Evolutionary conservation across 2,329 filamentous ascomycete species (phyloP), one percentile per base, ranked within the genome.

Genomic region (Davidsoniella virescens): DNA sequence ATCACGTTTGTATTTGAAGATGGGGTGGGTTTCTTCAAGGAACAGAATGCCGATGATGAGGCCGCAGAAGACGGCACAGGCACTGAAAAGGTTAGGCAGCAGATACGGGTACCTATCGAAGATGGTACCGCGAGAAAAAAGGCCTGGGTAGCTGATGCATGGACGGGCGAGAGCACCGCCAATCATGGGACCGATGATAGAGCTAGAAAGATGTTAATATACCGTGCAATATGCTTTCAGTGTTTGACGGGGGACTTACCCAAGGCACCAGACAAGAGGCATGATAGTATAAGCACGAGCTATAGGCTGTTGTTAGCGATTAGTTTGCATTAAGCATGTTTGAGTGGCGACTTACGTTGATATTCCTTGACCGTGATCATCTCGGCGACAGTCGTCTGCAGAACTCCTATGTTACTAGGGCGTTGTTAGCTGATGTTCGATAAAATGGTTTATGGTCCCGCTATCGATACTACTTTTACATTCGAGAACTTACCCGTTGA

Each of bases 211-310:
- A 16, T 33, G 23, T 47, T 43, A 47, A 43, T 33, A 33, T 12
- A 33, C 26, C 10, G 26, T 10, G 4, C 1, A 12, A 26, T n/a
- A 17, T 18, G 33, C 9, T 9, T 25, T 5, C 39, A 9, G 16
- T 3, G 3, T 14, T 8, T 40, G n/a, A 39, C 17, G 20, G 8
- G 17, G n/a, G 45, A 67, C 71, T 67, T 70, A 86, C 72, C 92
- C 92, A 60, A 98, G 74, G 62, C 88, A 95, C 92, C 92, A 98
- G 23, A 96, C 86, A 62, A 94, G 87, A 5, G 92, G 92, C 87
- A 98, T 95, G 57, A 96, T 88, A 10, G 90, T 87, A 67, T 94
- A 98, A 46, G 90, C 92, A 58, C 86, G 85, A 57, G 88, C 84
- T 87, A 54, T 52, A 49, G 49, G 46, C 17, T n/a, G 5, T 38